Percentiles rank a stretch among this genome's conserved stretches.
phyloP scores from a whole-genome alignment of 2,329 filamentous ascomycete species.

The Nemania abortiva region DNA sequence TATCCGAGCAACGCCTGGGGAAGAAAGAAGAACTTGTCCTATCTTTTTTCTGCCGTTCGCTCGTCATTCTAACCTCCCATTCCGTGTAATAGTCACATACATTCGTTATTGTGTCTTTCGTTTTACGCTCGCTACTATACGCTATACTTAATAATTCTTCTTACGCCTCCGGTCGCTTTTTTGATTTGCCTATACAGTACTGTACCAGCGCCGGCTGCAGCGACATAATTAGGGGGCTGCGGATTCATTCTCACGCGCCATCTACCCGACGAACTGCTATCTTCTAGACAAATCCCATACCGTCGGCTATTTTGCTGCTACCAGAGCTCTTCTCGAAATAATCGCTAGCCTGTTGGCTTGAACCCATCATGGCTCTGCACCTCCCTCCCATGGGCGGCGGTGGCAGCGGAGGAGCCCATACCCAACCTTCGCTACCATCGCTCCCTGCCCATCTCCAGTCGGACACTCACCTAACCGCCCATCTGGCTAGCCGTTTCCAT shows the following conservation, averaged over 20 bases:
- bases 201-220: background rate
- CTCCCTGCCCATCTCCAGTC: conserved; percentile 86
- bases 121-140: conserved; percentile 47
- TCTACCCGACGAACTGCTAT: background rate
- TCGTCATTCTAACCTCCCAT: conserved; percentile 40
- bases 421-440: conserved; percentile 86
- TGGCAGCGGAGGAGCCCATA: conserved; percentile 73
- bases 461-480: conserved; percentile 82
- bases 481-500: conserved; percentile 91
- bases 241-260: conserved; percentile 8
- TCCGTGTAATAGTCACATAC: conserved; percentile 37
- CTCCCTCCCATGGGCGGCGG: conserved; percentile 62
- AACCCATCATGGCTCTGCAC: conserved; percentile 69
- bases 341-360: conserved; percentile 43
- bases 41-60: conserved; percentile 42
- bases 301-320: conserved; percentile 29
- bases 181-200: conserved; percentile 12
- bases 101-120: conserved; percentile 39
- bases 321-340: conserved; percentile 35
- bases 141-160: conserved; percentile 31
- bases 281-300: conserved; percentile 18
- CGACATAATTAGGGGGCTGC: conserved; percentile 24
- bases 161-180: conserved; percentile 3
- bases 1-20: conserved; percentile 35
- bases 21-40: conserved; percentile 15